These are phyloP conservation scores for Cardamine chenopodiifolia DNA, from an alignment of 345 rosid species.

Conservation along the genomic window DNA sequence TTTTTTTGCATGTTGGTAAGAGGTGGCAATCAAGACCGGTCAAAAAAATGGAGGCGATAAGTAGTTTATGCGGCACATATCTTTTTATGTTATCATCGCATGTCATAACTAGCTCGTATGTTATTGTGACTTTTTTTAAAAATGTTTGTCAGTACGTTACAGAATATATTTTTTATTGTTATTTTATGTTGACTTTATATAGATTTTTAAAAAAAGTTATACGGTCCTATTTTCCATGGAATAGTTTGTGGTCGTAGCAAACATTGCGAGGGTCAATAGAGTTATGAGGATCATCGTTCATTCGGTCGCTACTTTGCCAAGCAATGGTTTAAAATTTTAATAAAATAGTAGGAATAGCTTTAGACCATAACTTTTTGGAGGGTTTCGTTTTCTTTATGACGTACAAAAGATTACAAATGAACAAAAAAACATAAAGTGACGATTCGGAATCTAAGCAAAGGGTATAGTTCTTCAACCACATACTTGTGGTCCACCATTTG, in stretches of 20 bases:
- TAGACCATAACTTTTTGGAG: constrained; percentile 16
- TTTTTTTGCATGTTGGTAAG: background rate
- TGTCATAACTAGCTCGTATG: background rate
- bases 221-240: constrained; percentile 9
- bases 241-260: constrained; percentile 30
- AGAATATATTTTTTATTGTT: background rate
- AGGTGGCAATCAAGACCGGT: background rate
- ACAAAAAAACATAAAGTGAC: constrained; percentile 5
- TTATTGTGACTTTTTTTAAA: background rate
- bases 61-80: background rate
- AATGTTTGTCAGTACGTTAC: background rate
- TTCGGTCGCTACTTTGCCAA: constrained; percentile 12
- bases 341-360: background rate
- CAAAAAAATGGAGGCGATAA: background rate
- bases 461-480: constrained; percentile 28
- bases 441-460: constrained; percentile 41
- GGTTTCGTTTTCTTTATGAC: background rate
- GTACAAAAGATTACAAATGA: constrained; percentile 7
- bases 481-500: constrained; percentile 26
- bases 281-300: constrained; percentile 24
- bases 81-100: background rate
- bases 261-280: constrained; percentile 13
- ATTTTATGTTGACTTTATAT: background rate
- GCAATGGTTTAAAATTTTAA: background rate
- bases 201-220: background rate